Percentiles rank a stretch among this genome's conserved stretches.
Conservation (phyloP, 805 yeast genomes). For the Brettanomyces bruxellensis region DNA sequence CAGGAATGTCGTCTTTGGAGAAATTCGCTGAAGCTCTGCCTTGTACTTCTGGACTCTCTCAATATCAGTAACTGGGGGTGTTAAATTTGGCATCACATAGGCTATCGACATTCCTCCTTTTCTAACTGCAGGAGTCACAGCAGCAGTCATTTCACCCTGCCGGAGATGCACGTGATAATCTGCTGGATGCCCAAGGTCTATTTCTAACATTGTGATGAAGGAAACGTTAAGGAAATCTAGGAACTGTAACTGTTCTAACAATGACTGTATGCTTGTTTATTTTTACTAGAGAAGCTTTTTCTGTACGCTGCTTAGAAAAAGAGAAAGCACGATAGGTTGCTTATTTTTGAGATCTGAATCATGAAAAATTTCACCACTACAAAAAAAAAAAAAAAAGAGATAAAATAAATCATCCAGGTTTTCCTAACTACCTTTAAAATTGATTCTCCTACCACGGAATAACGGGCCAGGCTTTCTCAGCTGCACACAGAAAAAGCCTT, state of each 20-base stretch:
- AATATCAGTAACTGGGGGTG: conserved; percentile 82
- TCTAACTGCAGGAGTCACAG: conserved; percentile 81
- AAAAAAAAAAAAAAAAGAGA: not conserved
- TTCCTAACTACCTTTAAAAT: too few relatives aligned
- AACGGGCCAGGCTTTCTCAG: too few relatives aligned
- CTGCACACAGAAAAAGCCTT: too few relatives aligned
- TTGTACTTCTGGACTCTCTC: conserved; percentile 68
- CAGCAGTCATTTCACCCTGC: conserved; percentile 87
- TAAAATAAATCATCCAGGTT: not conserved
- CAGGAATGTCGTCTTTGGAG: conserved; percentile 79
- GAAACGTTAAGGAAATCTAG: not conserved
- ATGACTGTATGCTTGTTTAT: too few relatives aligned
- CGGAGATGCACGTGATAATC: conserved; percentile 96
- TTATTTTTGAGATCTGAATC: not conserved
- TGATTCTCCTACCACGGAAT: too few relatives aligned
- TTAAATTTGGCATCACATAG: conserved; percentile 92
- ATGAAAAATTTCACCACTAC: not conserved
- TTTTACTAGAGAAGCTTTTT: not conserved
- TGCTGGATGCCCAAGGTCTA: conserved; percentile 63
- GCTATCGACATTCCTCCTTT: conserved; percentile 90
- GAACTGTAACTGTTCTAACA: not conserved
- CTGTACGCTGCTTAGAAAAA: not conserved
- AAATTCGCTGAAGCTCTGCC: conserved; percentile 45
- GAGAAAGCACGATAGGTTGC: too few relatives aligned
- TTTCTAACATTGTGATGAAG: conserved; percentile 10